A percentile compares a stretch with the other conserved stretches of the same genome.
Conservation (phyloP, 2,329 filamentous ascomycete species). For the Gliomastix tumulicola region DNA sequence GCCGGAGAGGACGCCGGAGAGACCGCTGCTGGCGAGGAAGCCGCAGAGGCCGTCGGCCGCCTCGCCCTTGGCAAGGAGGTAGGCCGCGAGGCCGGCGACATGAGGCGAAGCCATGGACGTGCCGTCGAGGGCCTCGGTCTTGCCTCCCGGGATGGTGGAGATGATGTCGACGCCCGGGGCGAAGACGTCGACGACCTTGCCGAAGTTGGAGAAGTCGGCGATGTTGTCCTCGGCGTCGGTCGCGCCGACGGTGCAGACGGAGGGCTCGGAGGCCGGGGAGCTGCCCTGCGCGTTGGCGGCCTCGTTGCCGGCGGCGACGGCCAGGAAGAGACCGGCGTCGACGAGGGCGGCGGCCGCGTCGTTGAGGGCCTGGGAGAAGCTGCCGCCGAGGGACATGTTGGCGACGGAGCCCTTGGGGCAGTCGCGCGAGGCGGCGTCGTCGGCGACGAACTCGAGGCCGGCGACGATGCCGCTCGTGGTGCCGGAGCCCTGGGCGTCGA, state of each 20-base stretch:
- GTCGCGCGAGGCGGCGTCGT: slow-evolving; percentile 21
- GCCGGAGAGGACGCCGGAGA: slow-evolving; percentile 26
- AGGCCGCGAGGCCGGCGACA: slow-evolving; percentile 54
- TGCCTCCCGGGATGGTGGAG: slow-evolving; percentile 36
- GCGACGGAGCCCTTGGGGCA: slow-evolving; percentile 40
- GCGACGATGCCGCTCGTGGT: slow-evolving; percentile 31
- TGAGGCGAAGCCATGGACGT: slow-evolving; percentile 56
- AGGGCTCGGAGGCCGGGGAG: slow-evolving; percentile 39
- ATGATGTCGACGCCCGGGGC: slow-evolving; percentile 40
- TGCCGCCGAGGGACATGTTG: slow-evolving; percentile 47
- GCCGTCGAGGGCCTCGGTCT: slow-evolving; percentile 34
- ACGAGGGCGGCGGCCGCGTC: slow-evolving; percentile 36
- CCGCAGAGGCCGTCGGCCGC: slow-evolving; percentile 27
- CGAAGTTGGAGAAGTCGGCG: slow-evolving; percentile 46
- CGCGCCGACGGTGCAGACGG: slow-evolving; percentile 43
- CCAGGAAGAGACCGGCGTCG: slow-evolving; percentile 37
- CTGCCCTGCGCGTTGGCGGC: slow-evolving; percentile 33
- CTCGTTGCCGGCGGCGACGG: slow-evolving; percentile 47
- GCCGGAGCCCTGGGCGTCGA: slow-evolving; percentile 23
- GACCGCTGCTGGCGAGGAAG: slow-evolving; percentile 31
- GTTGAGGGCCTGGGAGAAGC: slow-evolving; percentile 35
- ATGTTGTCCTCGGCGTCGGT: slow-evolving; percentile 30
- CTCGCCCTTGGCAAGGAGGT: slow-evolving; percentile 45
- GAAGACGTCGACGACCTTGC: slow-evolving; percentile 36
- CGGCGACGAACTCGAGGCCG: slow-evolving; percentile 33